Conservation (phyloP, 2,329 filamentous ascomycete genomes). For the Hyphodiscus sp. region DNA sequence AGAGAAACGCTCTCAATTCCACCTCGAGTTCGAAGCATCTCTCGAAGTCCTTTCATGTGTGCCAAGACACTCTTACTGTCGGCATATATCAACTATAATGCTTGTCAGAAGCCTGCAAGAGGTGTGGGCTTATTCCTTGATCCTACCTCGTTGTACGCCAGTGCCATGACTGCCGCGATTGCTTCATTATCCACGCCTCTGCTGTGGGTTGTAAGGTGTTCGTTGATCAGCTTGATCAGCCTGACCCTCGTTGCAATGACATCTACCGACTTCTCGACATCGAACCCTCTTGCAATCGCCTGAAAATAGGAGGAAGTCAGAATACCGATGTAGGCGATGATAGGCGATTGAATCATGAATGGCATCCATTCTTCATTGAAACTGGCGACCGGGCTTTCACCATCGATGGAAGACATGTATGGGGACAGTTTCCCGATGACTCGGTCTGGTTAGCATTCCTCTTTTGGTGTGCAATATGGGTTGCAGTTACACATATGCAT, state of each 20-base stretch:
- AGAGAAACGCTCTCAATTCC: constrained; percentile 21
- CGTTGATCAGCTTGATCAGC: constrained; percentile 27
- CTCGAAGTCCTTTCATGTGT: constrained; percentile 29
- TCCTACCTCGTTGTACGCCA: constrained; percentile 29
- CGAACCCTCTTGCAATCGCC: constrained; percentile 2
- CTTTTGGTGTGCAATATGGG: not conserved
- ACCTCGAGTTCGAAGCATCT: constrained; percentile 25
- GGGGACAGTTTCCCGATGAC: constrained; percentile 27
- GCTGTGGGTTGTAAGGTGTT: constrained; percentile 6
- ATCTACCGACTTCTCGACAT: constrained; percentile 22
- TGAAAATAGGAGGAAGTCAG: constrained; percentile 29
- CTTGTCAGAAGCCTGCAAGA: not conserved
- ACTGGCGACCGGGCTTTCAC: constrained; percentile 18
- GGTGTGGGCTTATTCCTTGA: not conserved
- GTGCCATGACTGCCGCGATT: constrained; percentile 26
- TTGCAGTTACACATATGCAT: constrained; percentile 24
- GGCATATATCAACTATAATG: not conserved
- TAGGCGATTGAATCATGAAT: constrained; percentile 29
- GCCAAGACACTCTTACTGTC: constrained; percentile 26
- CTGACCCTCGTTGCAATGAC: constrained; percentile 23
- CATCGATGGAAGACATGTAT: constrained; percentile 30
- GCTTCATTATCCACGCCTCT: constrained; percentile 19
- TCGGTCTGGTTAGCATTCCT: constrained; percentile 6
- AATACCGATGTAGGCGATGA: constrained; percentile 27
- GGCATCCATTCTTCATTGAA: constrained; percentile 25